Evolutionary conservation across 106 monocot species (phyloP), one percentile per base, ranked within the genome.

Genomic region (Allium cepa): DNA sequence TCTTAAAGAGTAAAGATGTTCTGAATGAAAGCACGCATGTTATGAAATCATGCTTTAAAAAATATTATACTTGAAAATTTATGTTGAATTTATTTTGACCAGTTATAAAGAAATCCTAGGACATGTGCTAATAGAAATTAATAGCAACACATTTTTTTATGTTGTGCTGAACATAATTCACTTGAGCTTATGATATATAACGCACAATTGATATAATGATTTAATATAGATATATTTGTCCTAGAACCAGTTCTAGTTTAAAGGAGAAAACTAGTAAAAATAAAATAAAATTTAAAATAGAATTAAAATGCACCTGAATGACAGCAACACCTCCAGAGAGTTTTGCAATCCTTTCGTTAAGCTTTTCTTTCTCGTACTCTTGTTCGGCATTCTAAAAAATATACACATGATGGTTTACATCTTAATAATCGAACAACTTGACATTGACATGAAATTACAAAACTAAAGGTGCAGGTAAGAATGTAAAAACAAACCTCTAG

Each of bases 271-370:
- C 36, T 36, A 36, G 36, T 36, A 36, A 36, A 36, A 36, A 4
- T 36, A 55, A 55, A 4, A 11, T 1, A 55, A 4, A 26, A 17
- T 14, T 48, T 17, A 48, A 46, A 7, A 64, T 49, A 9, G 8
- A 64, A 9, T 0, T 17, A 49, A 55, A 15, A 55, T 10, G 11
- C 71, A 90, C 89, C 89, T 90, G 89, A 73, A 90, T 85, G 59
- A 90, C 85, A 69, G 89, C 89, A 75, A 85, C 85, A 80, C 85
- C 89, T 72, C 89, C 89, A 78, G 85, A 82, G 17, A 90, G 85
- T 49, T 85, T 90, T 3, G 89, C 89, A 59, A 90, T 90, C 60
- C 89, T 85, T 78, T 90, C 89, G 65, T 75, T 90, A 18, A 90
- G 80, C 27, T 85, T 90, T 57, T 90, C 85, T 72, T 83, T 90